phyloP scores from a whole-genome alignment of 176 grass and related monocot species.

The Aegilops tauschii region DNA sequence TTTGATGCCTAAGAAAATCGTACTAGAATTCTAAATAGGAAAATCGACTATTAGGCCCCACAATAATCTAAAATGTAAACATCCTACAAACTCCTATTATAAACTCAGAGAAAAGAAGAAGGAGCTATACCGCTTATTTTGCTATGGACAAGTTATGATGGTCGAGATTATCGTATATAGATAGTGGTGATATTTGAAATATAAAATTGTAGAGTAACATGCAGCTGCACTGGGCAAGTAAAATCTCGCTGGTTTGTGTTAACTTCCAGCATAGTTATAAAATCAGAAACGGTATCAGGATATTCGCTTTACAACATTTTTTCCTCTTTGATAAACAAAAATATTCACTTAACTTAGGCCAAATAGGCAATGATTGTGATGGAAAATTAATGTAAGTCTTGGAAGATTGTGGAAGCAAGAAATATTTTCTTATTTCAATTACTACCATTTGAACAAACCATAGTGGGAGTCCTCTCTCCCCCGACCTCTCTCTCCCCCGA shows the following conservation, averaged over 20 bases:
- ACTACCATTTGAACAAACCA: background rate
- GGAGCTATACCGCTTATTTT: background rate
- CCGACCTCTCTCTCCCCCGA: no score
- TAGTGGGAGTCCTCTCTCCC: no score
- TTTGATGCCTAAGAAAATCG: background rate
- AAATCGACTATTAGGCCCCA: background rate
- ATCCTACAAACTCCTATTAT: background rate
- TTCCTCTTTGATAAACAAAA: background rate
- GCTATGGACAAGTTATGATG: background rate
- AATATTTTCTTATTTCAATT: conserved; percentile 42
- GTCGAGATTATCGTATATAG: background rate
- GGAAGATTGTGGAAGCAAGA: conserved; percentile 34
- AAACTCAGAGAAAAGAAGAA: background rate
- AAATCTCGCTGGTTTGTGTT: background rate
- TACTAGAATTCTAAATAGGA: background rate
- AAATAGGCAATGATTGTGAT: background rate
- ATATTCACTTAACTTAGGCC: background rate
- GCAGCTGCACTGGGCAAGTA: background rate
- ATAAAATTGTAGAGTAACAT: background rate
- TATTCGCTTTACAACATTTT: background rate
- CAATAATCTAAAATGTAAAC: background rate
- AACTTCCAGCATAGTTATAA: conserved; percentile 8
- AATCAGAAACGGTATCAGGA: background rate
- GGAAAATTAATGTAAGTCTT: background rate
- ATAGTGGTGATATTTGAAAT: background rate